A percentile compares a stretch with the other conserved stretches of the same genome.
Conservation (phyloP, 2,329 filamentous ascomycete species). For the Paradendryphiella salina region DNA sequence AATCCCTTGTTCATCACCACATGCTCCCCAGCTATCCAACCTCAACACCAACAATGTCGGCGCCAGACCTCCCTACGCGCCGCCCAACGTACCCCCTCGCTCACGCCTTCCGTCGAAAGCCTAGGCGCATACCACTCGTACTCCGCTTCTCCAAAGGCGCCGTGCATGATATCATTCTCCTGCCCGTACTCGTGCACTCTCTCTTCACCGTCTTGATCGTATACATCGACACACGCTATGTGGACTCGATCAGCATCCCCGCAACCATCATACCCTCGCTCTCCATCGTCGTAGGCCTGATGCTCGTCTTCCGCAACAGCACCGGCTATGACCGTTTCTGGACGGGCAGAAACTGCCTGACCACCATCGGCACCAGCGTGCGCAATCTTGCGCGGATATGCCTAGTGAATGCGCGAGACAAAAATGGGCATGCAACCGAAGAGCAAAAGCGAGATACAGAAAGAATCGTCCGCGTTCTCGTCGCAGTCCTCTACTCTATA, state of each 20-base stretch:
- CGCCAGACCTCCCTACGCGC: conserved; percentile 22
- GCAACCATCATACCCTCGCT: conserved; percentile 64
- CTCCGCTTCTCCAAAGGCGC: conserved; percentile 67
- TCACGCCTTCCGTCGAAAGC: conserved; percentile 52
- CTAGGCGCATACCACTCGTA: conserved; percentile 63
- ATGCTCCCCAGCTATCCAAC: background rate
- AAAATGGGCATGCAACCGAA: conserved; percentile 25
- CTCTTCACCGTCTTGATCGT: conserved; percentile 62
- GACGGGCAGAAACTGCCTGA: conserved; percentile 62
- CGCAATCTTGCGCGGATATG: conserved; percentile 63
- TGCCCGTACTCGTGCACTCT: conserved; percentile 62
- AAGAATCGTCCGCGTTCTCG: conserved; percentile 59
- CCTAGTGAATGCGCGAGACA: conserved; percentile 52
- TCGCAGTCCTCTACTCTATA: conserved; percentile 65
- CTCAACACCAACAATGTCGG: conserved; percentile 7
- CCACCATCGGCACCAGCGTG: conserved; percentile 60
- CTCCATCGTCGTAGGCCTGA: conserved; percentile 67
- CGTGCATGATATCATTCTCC: conserved; percentile 61
- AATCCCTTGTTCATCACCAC: background rate
- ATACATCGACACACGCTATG: conserved; percentile 57
- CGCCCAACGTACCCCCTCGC: conserved; percentile 53
- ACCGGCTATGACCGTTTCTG: conserved; percentile 68
- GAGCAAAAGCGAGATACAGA: conserved; percentile 61
- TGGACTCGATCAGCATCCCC: conserved; percentile 59
- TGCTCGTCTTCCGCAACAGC: conserved; percentile 69